Conservation (phyloP, 108 stramenopile species). For the Fistulifera pelliculosa region DNA sequence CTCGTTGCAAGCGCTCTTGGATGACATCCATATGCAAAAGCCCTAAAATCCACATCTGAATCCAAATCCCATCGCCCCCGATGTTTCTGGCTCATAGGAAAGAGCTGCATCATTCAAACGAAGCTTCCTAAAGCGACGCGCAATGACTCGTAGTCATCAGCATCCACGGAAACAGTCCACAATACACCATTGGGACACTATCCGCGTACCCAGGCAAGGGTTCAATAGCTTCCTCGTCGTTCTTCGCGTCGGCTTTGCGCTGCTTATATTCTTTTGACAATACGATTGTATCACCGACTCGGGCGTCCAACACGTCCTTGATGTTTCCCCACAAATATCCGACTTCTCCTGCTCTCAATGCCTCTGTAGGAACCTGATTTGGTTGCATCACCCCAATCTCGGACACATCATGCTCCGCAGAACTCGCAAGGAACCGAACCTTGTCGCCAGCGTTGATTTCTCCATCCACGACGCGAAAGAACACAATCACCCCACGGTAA, state of each 20-base stretch:
- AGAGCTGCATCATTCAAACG: constrained; percentile 91
- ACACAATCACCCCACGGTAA: constrained; percentile 91
- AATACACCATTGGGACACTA: constrained; percentile 93
- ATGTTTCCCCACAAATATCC: constrained; percentile 92
- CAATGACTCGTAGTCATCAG: constrained; percentile 86
- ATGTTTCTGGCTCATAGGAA: constrained; percentile 78
- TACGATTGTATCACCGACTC: constrained; percentile 94
- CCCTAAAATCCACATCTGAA: constrained; percentile 97
- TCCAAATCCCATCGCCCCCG: constrained; percentile 87
- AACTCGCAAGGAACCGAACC: constrained; percentile 57
- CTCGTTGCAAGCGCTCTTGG: constrained; percentile 89
- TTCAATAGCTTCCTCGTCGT: constrained; percentile 34
- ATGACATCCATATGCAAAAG: constrained; percentile 98
- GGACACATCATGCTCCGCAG: constrained; percentile 78
- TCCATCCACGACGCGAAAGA: constrained; percentile 95
- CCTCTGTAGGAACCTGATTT: constrained; percentile 66
- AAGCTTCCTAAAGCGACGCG: constrained; percentile 85
- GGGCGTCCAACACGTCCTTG: constrained; percentile 89
- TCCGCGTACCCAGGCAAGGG: constrained; percentile 77
- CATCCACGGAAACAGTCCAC: constrained; percentile 95
- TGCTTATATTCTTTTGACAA: constrained; percentile 65
- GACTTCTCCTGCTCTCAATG: constrained; percentile 81
- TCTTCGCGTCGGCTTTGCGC: constrained; percentile 18
- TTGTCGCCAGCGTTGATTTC: constrained; percentile 72
- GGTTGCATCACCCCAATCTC: constrained; percentile 95